Percentiles rank a stretch among this genome's conserved stretches.
phyloP scores from a whole-genome alignment of 2,329 filamentous ascomycete genomes.

The Neurospora sp. region DNA sequence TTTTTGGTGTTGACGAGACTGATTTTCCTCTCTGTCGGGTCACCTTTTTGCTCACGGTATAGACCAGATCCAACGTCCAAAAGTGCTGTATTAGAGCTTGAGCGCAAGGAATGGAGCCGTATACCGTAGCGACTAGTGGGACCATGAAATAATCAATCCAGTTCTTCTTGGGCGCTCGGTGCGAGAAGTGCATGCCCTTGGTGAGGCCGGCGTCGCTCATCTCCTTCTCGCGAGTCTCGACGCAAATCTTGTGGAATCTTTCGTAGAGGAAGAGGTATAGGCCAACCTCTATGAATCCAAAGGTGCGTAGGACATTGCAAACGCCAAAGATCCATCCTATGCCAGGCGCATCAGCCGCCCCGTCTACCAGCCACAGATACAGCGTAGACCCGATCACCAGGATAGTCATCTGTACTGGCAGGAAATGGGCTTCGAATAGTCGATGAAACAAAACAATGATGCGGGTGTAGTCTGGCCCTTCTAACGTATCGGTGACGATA shows the following conservation, averaged over 20 bases:
- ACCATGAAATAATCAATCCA: slow-evolving; percentile 55
- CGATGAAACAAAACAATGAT: slow-evolving; percentile 53
- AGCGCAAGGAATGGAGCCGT: slow-evolving; percentile 56
- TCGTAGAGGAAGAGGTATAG: slow-evolving; percentile 60
- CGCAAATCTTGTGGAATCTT: slow-evolving; percentile 53
- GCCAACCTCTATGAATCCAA: slow-evolving; percentile 53
- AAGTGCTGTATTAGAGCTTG: slow-evolving; percentile 62
- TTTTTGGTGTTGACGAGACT: not conserved
- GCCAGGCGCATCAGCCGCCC: slow-evolving; percentile 39
- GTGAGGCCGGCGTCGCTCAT: slow-evolving; percentile 56
- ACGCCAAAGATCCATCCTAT: slow-evolving; percentile 50
- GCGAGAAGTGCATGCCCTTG: slow-evolving; percentile 56
- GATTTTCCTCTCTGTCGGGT: slow-evolving; percentile 40
- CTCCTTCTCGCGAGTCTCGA: slow-evolving; percentile 51
- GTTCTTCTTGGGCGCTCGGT: slow-evolving; percentile 45
- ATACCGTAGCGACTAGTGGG: slow-evolving; percentile 57
- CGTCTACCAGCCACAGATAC: slow-evolving; percentile 46
- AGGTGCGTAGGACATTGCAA: slow-evolving; percentile 49
- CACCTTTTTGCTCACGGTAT: slow-evolving; percentile 63
- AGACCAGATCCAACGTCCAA: slow-evolving; percentile 59
- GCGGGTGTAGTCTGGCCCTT: slow-evolving; percentile 44
- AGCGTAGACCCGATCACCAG: slow-evolving; percentile 53
- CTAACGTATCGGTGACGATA: slow-evolving; percentile 40
- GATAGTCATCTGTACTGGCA: slow-evolving; percentile 58
- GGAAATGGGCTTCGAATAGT: slow-evolving; percentile 65